phyloP scores from a whole-genome alignment of 2,329 filamentous ascomycete species.

The Volutella citrinella region DNA sequence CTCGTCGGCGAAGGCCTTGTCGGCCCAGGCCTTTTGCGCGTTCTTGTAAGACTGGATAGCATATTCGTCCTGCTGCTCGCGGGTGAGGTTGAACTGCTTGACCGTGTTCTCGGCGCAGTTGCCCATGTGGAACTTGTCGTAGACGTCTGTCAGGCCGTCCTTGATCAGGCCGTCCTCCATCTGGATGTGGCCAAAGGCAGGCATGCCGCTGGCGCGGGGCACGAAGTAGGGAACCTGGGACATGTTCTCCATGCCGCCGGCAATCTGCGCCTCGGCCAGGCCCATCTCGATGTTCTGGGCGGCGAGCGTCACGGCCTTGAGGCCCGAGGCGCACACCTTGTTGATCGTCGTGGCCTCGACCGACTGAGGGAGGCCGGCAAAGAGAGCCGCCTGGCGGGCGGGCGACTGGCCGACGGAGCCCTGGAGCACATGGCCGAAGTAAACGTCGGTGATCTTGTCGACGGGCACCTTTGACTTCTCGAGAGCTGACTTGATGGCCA shows the following conservation, averaged over 20 bases:
- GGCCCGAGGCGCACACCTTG: conserved; percentile 94
- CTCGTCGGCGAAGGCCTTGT: conserved; percentile 81
- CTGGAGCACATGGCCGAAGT: conserved; percentile 95
- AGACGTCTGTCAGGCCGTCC: conserved; percentile 94
- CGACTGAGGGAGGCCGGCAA: conserved; percentile 76
- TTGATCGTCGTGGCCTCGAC: conserved; percentile 93
- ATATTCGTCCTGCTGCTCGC: conserved; percentile 88
- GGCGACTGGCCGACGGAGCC: conserved; percentile 84
- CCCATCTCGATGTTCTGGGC: conserved; percentile 95
- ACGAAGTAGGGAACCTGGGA: conserved; percentile 89
- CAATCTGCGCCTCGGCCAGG: conserved; percentile 81
- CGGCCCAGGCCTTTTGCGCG: conserved; percentile 85
- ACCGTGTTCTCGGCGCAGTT: conserved; percentile 94
- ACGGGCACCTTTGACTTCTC: conserved; percentile 80
- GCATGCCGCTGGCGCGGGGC: conserved; percentile 74
- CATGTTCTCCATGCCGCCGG: conserved; percentile 99
- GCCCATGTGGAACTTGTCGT: conserved; percentile 97
- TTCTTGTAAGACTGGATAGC: conserved; percentile 86
- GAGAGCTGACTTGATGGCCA: conserved; percentile 87
- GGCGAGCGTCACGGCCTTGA: conserved; percentile 88
- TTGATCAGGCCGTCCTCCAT: conserved; percentile 91
- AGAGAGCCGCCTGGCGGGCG: conserved; percentile 84
- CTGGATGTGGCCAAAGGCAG: conserved; percentile 82
- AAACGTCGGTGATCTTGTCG: conserved; percentile 83
- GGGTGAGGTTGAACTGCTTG: conserved; percentile 76